phyloP scores from a whole-genome alignment of 345 rosid genomes.

The Populus simonii region DNA sequence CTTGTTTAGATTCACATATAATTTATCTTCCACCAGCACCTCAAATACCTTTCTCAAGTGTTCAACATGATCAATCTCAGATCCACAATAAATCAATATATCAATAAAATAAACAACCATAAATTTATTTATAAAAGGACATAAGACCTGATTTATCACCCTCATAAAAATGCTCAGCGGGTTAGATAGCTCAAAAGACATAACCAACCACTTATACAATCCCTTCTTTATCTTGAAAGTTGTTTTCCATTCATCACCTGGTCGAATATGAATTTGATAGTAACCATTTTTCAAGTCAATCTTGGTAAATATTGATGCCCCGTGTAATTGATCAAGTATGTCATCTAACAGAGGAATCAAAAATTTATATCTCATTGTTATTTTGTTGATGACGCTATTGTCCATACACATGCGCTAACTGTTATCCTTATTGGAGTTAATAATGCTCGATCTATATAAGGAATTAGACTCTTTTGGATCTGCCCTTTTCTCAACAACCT shows the following conservation, averaged over 20 bases:
- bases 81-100: too few relatives aligned
- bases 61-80: too few relatives aligned
- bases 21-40: too few relatives aligned
- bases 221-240: not conserved
- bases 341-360: not conserved
- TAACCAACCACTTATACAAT: not conserved
- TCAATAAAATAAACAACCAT: too few relatives aligned
- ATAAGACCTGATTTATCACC: too few relatives aligned
- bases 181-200: too few relatives aligned
- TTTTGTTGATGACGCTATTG: not conserved
- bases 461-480: not conserved
- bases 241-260: not conserved
- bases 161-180: rapidly evolving
- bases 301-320: not conserved
- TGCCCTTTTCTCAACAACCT: not conserved
- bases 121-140: too few relatives aligned
- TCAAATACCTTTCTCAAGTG: too few relatives aligned
- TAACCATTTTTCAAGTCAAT: not conserved
- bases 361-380: not conserved
- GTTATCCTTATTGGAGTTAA: not conserved
- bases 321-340: not conserved
- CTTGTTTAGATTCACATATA: too few relatives aligned
- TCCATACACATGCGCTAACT: not conserved
- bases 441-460: too few relatives aligned
- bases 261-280: not conserved